These are phyloP conservation scores for Amanita rimosa DNA, from an alignment of 768 basidiomycete species.

Conservation along the genomic window DNA sequence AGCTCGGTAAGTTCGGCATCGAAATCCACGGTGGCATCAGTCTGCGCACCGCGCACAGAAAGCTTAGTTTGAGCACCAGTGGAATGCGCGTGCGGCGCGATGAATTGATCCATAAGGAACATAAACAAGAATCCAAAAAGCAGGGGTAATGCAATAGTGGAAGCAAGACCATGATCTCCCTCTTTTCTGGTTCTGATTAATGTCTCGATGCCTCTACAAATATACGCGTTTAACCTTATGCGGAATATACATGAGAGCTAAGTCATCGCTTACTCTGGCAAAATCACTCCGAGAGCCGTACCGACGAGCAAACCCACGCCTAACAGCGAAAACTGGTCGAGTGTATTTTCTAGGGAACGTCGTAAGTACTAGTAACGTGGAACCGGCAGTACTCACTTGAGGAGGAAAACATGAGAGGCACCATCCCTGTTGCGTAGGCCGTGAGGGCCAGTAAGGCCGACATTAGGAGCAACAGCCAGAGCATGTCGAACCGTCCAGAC, in stretches of 20 bases:
- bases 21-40: slow-evolving; percentile 32
- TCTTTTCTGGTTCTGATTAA: slow-evolving; percentile 24
- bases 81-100: slow-evolving; percentile 38
- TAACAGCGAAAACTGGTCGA: slow-evolving; percentile 37
- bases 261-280: slow-evolving; percentile 69
- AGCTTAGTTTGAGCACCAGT: slow-evolving; percentile 9
- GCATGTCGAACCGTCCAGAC: slow-evolving; percentile 16
- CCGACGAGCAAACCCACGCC: slow-evolving; percentile 84
- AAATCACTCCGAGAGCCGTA: slow-evolving; percentile 82
- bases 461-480: slow-evolving; percentile 39
- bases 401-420: slow-evolving; percentile 66
- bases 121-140: slow-evolving; percentile 52
- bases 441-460: slow-evolving; percentile 46
- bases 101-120: slow-evolving; percentile 58
- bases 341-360: slow-evolving; percentile 20
- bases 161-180: slow-evolving; percentile 30
- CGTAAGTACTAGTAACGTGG: not conserved
- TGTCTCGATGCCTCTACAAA: slow-evolving; percentile 63
- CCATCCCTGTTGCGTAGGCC: slow-evolving; percentile 60
- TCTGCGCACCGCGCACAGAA: slow-evolving; percentile 4
- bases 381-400: slow-evolving; percentile 37
- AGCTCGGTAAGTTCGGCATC: slow-evolving; percentile 55
- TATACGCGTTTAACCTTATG: not conserved
- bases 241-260: not conserved
- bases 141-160: slow-evolving; percentile 50